Conservation (phyloP, 768 basidiomycete species). For the Sporobolomyces pararoseus region DNA sequence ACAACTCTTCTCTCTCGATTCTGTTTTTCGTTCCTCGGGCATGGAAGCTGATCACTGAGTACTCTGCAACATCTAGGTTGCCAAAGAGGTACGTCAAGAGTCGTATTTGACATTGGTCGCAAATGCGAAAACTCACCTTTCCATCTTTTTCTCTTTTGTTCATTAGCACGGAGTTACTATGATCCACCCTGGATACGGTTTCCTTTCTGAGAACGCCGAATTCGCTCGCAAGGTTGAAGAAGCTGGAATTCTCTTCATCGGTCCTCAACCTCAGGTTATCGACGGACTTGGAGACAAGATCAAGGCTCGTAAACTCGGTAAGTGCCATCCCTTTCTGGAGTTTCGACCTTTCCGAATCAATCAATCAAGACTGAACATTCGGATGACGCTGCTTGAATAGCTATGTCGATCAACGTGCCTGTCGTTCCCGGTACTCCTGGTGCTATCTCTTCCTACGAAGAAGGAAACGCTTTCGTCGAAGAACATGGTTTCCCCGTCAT, state of each 20-base stretch:
- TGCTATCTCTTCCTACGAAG: conserved; percentile 71
- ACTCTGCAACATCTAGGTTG: conserved; percentile 1
- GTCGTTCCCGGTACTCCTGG: conserved; percentile 99
- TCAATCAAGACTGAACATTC: background rate
- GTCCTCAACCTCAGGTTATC: conserved; percentile 91
- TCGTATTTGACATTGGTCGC: too few species aligned
- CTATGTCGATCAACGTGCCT: conserved; percentile 85
- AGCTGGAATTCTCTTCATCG: conserved; percentile 94
- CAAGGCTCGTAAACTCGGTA: conserved; percentile 76
- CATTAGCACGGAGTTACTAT: conserved; percentile 85
- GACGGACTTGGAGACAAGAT: conserved; percentile 98
- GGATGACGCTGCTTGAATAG: too few species aligned
- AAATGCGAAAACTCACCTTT: background rate
- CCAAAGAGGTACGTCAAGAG: conserved; percentile 7
- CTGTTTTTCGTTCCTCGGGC: background rate
- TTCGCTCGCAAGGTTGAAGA: conserved; percentile 98
- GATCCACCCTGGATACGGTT: conserved; percentile 72
- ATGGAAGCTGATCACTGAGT: too few species aligned
- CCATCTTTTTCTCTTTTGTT: too few species aligned
- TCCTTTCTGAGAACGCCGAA: conserved; percentile 91
- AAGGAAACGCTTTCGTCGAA: conserved; percentile 82
- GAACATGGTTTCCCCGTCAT: conserved; percentile 75
- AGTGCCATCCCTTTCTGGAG: background rate
- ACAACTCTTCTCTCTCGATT: too few species aligned
- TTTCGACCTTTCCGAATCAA: background rate